Base-by-base conservation (phyloP, 2,329 filamentous ascomycete species). In the Calonectria hongkongensis region DNA sequence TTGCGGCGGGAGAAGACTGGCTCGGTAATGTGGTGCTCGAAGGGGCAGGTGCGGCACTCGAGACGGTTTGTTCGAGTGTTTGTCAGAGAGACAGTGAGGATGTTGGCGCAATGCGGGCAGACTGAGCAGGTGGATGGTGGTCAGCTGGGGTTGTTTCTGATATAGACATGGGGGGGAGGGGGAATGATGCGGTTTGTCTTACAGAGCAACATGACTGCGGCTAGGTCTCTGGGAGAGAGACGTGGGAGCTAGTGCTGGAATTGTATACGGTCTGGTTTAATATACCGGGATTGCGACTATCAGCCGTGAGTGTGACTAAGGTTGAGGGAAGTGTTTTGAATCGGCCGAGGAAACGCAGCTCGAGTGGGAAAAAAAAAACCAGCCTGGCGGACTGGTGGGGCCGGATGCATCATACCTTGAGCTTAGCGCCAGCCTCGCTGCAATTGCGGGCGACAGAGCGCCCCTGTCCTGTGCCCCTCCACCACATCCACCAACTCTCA, bases 31-130 rank as follows among this genome's bases (percentile, higher is more conserved):
- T 94, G 88, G 85, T 95, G 95, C 83, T 97, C 93, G 87, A 98
- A 99, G 4, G 97, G 96, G 80, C 97, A 99, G 71, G 95, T 98
- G 71, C 95, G 94, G 87, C 97, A 99, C 85, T 98, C 95, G 85
- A 98, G 95, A 71, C 95, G 93, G 87, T 98, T 98, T 80, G 86
- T 86, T 71, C 89, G 88, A 63, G 85, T 87, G 75, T 86, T 88
- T 75, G 88, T 88, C 63, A 87, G 83, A 72, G 92, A 92, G 80
- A 96, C 92, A 81, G 93, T 95, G 81, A 97, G 91, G 84, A 95
- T 92, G 87, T 96, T 97, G 84, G 92, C 92, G 88, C 94, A 97
- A 83, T 91, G 91, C 64, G 94, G 94, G 84, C 94, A 97, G 90
- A 96, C 94, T 94, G 78, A 63, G 16, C 68, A 33, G 39, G 65